Evolutionary conservation across 1,284 basidiomycete species (phyloP).

Genomic region (Vanrija humicola): DNA sequence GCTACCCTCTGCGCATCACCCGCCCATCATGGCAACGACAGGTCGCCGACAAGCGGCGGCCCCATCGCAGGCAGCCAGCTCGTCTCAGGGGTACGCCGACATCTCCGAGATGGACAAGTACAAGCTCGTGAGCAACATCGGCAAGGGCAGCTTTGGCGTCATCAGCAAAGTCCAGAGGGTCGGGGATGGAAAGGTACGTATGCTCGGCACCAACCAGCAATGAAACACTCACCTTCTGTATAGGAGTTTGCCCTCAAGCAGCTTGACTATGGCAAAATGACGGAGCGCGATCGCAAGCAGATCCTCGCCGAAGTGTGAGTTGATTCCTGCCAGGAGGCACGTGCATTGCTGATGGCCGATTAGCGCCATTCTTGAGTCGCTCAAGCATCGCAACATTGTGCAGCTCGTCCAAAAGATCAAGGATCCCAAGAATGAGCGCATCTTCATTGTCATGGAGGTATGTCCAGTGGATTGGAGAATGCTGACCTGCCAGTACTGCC

Average conservation of each 20-base stretch:
- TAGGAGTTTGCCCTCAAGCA: conserved; percentile 89
- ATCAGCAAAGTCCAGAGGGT: conserved; percentile 88
- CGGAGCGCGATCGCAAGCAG: conserved; percentile 84
- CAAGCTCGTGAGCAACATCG: conserved; percentile 84
- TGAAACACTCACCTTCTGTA: not conserved
- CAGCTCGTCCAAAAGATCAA: conserved; percentile 58
- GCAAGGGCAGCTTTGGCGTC: conserved; percentile 95
- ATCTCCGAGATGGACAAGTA: conserved; percentile 64
- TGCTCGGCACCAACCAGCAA: not conserved
- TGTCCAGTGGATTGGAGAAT: conserved; percentile 7
- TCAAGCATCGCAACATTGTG: conserved; percentile 92
- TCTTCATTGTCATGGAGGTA: conserved; percentile 90
- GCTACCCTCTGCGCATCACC: not conserved
- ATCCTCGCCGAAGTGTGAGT: conserved; percentile 96
- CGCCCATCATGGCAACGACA: conserved; percentile 4
- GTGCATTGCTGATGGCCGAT: not conserved
- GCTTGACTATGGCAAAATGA: conserved; percentile 92
- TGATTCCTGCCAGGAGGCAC: not conserved
- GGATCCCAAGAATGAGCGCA: conserved; percentile 81
- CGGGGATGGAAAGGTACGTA: conserved; percentile 68
- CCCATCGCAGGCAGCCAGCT: conserved; percentile 1
- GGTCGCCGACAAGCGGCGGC: conserved; percentile 2
- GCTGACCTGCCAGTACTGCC: conserved; percentile 62
- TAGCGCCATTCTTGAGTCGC: conserved; percentile 92
- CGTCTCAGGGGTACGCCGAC: conserved; percentile 29